Evolutionary conservation across 495 filamentous ascomycete genomes (phyloP).

Genomic region (Collariella sp.): DNA sequence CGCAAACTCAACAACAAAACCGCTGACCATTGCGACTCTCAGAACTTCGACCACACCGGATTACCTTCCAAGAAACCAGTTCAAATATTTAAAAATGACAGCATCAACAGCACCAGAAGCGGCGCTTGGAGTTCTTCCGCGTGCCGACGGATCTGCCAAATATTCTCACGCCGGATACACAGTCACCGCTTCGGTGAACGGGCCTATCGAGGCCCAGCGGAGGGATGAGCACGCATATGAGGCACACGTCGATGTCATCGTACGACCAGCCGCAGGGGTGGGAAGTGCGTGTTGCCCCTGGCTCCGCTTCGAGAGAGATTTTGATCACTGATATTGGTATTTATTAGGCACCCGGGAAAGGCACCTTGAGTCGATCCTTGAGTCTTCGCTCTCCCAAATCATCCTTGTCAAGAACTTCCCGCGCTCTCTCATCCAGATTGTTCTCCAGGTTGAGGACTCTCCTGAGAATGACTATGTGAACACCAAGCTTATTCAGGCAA

Average conservation of each 20-base stretch:
- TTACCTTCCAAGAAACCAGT: no score
- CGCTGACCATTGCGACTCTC: neutral
- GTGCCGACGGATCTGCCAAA: slow-evolving; percentile 80
- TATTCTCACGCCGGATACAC: slow-evolving; percentile 71
- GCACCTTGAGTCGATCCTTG: slow-evolving; percentile 62
- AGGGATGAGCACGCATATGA: slow-evolving; percentile 85
- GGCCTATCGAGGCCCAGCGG: slow-evolving; percentile 81
- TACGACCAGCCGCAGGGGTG: slow-evolving; percentile 76
- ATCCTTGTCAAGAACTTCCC: slow-evolving; percentile 62
- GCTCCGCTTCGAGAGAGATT: slow-evolving; percentile 25
- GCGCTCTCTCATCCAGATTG: slow-evolving; percentile 57
- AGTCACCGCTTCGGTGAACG: slow-evolving; percentile 78
- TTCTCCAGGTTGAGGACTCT: slow-evolving; percentile 51
- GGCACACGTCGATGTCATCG: slow-evolving; percentile 79
- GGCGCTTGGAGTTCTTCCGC: slow-evolving; percentile 50
- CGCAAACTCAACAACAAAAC: slow-evolving; percentile 3
- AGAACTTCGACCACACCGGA: neutral
- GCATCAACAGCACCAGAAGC: slow-evolving; percentile 38
- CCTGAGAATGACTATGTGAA: slow-evolving; percentile 49
- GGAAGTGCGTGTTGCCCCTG: slow-evolving; percentile 53
- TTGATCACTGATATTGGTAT: slow-evolving; percentile 31
- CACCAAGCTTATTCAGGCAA: slow-evolving; percentile 42
- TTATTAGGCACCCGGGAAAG: slow-evolving; percentile 61
- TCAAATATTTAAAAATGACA: slow-evolving; percentile 31
- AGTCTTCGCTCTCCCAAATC: slow-evolving; percentile 57